These are phyloP conservation scores for Aspergillus sclerotioniger DNA, from an alignment of 495 filamentous ascomycete species.

Conservation along the genomic window DNA sequence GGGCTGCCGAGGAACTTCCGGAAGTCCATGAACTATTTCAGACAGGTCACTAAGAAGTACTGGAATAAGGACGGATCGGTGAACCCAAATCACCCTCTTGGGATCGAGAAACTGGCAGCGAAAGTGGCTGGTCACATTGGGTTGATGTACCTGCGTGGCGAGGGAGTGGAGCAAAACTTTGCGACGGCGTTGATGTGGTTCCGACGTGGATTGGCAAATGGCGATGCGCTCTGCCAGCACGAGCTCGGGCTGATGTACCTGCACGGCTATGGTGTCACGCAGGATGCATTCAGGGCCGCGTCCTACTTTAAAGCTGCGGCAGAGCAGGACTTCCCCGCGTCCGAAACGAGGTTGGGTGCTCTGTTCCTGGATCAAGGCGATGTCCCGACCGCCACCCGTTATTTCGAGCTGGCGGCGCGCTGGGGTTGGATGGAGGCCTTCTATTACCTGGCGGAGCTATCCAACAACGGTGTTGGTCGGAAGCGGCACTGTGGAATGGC, in stretches of 20 bases:
- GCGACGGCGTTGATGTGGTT: constrained; percentile 82
- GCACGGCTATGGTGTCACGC: constrained; percentile 73
- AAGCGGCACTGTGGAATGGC: constrained; percentile 80
- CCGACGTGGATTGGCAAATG: constrained; percentile 70
- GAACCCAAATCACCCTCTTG: constrained; percentile 47
- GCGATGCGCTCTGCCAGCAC: constrained; percentile 84
- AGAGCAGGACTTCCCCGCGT: constrained; percentile 78
- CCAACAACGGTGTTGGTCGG: constrained; percentile 73
- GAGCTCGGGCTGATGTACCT: constrained; percentile 84
- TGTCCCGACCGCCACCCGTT: constrained; percentile 68
- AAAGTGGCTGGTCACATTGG: constrained; percentile 92
- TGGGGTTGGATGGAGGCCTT: constrained; percentile 89
- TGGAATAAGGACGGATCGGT: constrained; percentile 77
- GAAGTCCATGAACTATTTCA: constrained; percentile 79
- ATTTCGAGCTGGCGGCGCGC: constrained; percentile 90
- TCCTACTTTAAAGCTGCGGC: constrained; percentile 80
- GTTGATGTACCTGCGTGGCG: constrained; percentile 88
- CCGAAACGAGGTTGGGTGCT: constrained; percentile 79
- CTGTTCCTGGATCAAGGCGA: constrained; percentile 91
- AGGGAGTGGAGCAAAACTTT: constrained; percentile 80
- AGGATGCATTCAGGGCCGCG: constrained; percentile 71
- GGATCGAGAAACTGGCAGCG: constrained; percentile 78
- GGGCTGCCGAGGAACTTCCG: constrained; percentile 69
- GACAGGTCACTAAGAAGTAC: constrained; percentile 75
- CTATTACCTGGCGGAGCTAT: constrained; percentile 93